Percentiles rank a stretch among this genome's conserved stretches.
Conservation (phyloP, 345 rosid genomes). For the Dipteronia sinensis region DNA sequence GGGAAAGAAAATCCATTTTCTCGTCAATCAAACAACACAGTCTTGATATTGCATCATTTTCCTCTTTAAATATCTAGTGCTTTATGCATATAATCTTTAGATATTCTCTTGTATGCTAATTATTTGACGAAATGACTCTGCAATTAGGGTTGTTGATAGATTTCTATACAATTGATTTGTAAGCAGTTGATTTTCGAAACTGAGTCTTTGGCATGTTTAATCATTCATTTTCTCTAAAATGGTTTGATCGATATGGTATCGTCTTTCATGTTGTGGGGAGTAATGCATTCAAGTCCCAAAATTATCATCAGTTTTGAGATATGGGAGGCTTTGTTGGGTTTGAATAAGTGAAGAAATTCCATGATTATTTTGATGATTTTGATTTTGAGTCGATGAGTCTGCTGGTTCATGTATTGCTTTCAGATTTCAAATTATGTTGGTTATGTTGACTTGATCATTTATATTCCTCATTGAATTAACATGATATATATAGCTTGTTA, state of each 20-base stretch:
- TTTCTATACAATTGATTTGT: not conserved
- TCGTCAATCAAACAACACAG: not conserved
- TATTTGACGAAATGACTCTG: not conserved
- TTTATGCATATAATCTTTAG: too few species aligned
- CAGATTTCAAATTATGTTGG: not conserved
- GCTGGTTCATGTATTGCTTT: not conserved
- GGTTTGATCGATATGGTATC: too few species aligned
- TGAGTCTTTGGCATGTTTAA: too few species aligned
- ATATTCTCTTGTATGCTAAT: not conserved
- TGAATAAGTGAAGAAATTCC: too few species aligned
- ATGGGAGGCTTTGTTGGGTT: too few species aligned
- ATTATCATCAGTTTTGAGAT: too few species aligned
- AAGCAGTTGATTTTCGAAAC: not conserved
- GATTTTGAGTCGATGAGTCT: not conserved
- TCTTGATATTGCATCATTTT: not conserved
- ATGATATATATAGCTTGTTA: not conserved
- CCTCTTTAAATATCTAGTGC: not conserved
- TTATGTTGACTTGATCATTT: not conserved
- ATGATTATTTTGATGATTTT: not conserved
- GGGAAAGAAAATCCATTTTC: not conserved
- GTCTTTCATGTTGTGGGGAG: not conserved
- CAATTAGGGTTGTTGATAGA: not conserved
- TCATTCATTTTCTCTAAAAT: not conserved
- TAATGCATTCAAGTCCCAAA: too few species aligned
- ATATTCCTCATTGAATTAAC: not conserved